Conservation (phyloP, 1,284 basidiomycete genomes). For the Irpex sp. region DNA sequence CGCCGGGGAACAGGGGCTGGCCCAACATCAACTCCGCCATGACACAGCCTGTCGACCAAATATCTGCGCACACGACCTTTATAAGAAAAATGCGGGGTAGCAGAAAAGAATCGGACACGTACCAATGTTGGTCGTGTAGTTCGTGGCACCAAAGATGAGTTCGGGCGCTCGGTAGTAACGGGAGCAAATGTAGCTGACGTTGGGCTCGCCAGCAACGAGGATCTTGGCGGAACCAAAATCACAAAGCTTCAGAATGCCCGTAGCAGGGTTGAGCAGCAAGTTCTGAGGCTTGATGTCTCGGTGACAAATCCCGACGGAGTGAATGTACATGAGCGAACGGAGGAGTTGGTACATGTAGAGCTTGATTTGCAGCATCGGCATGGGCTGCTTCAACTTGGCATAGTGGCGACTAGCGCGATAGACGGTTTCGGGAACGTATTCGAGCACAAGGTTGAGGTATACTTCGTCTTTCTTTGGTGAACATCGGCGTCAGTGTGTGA, state of each 20-base stretch:
- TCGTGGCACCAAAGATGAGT: conserved; percentile 99
- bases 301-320: conserved; percentile 96
- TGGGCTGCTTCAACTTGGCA: conserved; percentile 99
- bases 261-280: conserved; percentile 92
- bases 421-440: conserved; percentile 99
- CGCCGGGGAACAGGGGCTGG: conserved; percentile 97
- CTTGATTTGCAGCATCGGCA: conserved; percentile 99
- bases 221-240: conserved; percentile 99
- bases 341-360: conserved; percentile 97
- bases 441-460: conserved; percentile 97
- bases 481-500: conserved; percentile 8
- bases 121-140: conserved; percentile 99
- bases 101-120: conserved; percentile 28
- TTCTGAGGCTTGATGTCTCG: conserved; percentile 99
- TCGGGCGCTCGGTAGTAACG: conserved; percentile 99
- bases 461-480: conserved; percentile 92
- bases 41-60: conserved; percentile 99
- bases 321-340: conserved; percentile 96
- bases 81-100: conserved; percentile 3
- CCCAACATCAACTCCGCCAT: conserved; percentile 99
- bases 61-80: conserved; percentile 53
- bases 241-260: conserved; percentile 96
- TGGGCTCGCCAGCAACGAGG: conserved; percentile 95
- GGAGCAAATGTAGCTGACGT: conserved; percentile 99
- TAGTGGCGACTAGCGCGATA: conserved; percentile 99